Base-by-base conservation (phyloP, 2,329 filamentous ascomycete genomes). In the Graphiopsis chlorocephala region DNA sequence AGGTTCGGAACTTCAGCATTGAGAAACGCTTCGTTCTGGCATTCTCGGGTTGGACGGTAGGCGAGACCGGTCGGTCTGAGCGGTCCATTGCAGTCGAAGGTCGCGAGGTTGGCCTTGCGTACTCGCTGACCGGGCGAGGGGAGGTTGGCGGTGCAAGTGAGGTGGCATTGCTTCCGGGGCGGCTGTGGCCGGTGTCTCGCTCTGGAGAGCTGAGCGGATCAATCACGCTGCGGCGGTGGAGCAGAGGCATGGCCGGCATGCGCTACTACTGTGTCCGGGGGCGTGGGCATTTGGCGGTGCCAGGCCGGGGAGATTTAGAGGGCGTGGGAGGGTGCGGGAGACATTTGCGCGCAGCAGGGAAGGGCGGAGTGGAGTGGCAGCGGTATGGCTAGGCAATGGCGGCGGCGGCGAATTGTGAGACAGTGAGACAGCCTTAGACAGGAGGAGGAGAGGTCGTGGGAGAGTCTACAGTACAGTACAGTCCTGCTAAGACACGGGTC, bases 1-100 rank as follows among this genome's bases (percentile, higher is more conserved):
- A 93, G 84, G 97, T 93, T 73, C 93, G 90, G 76, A 95, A 93
- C 74, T 90, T 89, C 79, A 97, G 82, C 77, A 96, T 77, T 72
- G 84, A 88, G 76, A 89, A 88, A 64, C 85, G 81, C 69, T 84
- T 79, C 65, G 78, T 78, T 45, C 60, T 61, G 53, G 42, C 53
- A 45, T 58, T 68, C 73, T 77, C 64, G n/a, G 61, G 53, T 56
- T 71, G 53, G 53, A 69, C 66, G 25, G 68, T 61, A 57, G 59
- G 65, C 45, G 68, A 64, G 38, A 65, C 65, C 45, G 65, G 62
- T 55, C 72, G 69, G 33, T 73, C 70, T 56, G 71, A 67, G 15
- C 65, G 65, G 55, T 65, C 68, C 53, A 72, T 60, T 48, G 74
- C 71, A 66, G 71, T 66, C 33, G 70, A 67, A 17, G 67, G 65